Base-by-base conservation (phyloP, 1,139 yeast species). In the Candida neerlandica region DNA sequence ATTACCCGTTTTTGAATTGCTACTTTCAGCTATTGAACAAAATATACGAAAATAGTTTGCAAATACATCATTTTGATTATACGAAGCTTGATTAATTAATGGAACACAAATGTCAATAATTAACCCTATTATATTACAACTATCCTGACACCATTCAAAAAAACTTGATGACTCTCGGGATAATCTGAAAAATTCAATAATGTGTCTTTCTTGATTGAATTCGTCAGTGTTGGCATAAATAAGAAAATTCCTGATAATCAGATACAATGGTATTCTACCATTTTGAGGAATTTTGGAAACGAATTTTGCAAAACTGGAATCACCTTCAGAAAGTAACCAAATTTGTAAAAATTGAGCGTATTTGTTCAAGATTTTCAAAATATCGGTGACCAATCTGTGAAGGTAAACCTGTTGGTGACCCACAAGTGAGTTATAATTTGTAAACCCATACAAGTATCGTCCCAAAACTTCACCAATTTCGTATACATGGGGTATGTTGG, bases 391-490 rank as follows among this genome's bases (percentile, higher is more conserved):
- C 11, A 49, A 29, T 30, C 43, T 44, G 27, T 49, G 32, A 2
- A 44, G 11, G 21, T 46, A 49, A 4, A 47, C 44, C 5, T 46
- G 37, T 37, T 46, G 48, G 15, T 41, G 44, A 14, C 38, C 43
- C 10, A 35, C 44, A 5, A 46, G 39, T 4, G 29, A 30, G 21
- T 42, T 38, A 37, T 41, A 42, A 1, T 34, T 46, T 11, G 39
- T 52, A 53, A 18, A 45, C 33, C 21, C 48, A 23, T 47, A 30
- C 15, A 50, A 42, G 40, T 52, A 55, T 5, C 50, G 21, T 34
- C 57, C 58, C 12, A 58, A 26, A 16, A 51, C 41, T 30, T 47
- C 47, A 2, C 54, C 48, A 19, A 55, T 35, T 26, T 44, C 41
- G 10, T 30, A 6, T 5, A 41, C 32, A 9, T 21, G 42, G 15